Conservation (phyloP, 169 alveolate species). For the Cryptosporidium xiaoi region DNA sequence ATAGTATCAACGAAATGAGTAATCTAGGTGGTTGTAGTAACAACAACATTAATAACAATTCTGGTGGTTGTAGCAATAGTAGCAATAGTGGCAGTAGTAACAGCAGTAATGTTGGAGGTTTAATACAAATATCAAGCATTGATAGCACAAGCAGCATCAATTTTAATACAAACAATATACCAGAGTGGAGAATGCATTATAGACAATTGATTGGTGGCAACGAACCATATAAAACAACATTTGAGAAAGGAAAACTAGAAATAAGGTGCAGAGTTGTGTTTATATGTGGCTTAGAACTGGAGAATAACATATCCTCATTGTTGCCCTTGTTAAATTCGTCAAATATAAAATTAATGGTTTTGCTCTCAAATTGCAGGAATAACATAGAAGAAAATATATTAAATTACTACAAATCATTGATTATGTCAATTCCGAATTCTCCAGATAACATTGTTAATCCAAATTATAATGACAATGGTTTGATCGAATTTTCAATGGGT, state of each 20-base stretch:
- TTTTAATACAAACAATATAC: conserved; percentile 4
- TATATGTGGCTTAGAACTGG: conserved; percentile 19
- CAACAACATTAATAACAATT: not conserved
- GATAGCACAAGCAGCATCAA: too few relatives aligned
- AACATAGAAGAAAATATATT: conserved; percentile 6
- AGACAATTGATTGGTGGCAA: conserved; percentile 62
- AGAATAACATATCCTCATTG: conserved; percentile 34
- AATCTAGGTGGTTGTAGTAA: not conserved
- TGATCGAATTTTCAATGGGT: conserved; percentile 5
- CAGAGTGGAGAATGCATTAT: conserved; percentile 67
- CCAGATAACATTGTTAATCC: conserved; percentile 39
- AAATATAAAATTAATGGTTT: conserved; percentile 8
- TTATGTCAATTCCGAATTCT: conserved; percentile 58
- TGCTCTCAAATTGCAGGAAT: conserved; percentile 22
- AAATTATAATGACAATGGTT: not conserved
- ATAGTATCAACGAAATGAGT: too few relatives aligned
- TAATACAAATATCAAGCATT: too few relatives aligned
- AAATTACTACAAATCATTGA: conserved; percentile 9
- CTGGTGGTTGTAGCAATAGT: not conserved
- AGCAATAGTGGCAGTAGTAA: not conserved
- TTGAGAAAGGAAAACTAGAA: conserved; percentile 34
- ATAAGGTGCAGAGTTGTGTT: conserved; percentile 26
- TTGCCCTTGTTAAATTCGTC: conserved; percentile 48
- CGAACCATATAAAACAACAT: conserved; percentile 47
- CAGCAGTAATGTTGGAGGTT: not conserved